These are phyloP conservation scores for Nemania sp. DNA, from an alignment of 2,329 filamentous ascomycete genomes.

Conservation along the genomic window DNA sequence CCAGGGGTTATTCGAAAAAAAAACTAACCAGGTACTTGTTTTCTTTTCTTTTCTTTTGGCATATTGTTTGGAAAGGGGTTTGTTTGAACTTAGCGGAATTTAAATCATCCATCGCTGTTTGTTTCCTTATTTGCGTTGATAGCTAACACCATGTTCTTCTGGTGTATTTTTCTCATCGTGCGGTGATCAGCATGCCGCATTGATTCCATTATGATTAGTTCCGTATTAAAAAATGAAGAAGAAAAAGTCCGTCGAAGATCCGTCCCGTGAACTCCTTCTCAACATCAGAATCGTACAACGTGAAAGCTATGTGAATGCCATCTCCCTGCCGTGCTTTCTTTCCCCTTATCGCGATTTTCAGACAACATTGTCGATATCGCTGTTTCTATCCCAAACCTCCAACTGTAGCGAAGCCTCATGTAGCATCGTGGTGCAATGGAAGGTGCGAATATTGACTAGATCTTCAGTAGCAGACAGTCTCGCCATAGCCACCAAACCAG, in stretches of 20 bases:
- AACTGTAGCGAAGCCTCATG: constrained; percentile 28
- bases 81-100: background rate
- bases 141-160: background rate
- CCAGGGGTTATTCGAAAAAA: background rate
- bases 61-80: background rate
- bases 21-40: too few relatives aligned
- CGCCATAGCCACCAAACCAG: constrained; percentile 19
- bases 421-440: constrained; percentile 20
- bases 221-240: too few relatives aligned
- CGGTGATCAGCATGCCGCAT: too few relatives aligned
- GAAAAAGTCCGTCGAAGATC: background rate
- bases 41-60: too few relatives aligned
- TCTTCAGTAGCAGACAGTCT: constrained; percentile 20
- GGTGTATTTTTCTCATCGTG: too few relatives aligned
- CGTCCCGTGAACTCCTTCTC: background rate
- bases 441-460: constrained; percentile 19
- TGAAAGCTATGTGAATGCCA: background rate
- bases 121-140: background rate
- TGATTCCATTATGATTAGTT: too few relatives aligned
- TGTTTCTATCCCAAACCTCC: constrained; percentile 31
- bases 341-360: background rate
- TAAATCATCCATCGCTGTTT: background rate
- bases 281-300: background rate
- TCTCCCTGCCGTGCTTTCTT: background rate
- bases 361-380: background rate